Evolutionary conservation across 2,329 filamentous ascomycete species (phyloP).

Genomic region (Xylaria arbuscula): DNA sequence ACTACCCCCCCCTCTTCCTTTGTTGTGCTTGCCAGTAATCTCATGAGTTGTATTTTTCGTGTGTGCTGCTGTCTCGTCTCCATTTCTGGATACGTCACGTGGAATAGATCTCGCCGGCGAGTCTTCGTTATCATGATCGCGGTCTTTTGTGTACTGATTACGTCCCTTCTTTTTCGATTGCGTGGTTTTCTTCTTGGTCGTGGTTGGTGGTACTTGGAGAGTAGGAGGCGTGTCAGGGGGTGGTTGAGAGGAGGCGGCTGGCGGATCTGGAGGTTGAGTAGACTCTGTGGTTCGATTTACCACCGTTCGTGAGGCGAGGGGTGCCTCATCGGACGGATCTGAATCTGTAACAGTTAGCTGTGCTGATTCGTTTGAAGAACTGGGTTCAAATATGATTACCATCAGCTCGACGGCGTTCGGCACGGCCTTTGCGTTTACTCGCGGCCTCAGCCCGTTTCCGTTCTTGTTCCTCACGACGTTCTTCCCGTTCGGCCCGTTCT

Average conservation of each 20-base stretch:
- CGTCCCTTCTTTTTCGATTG: conserved; percentile 72
- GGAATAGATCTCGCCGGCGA: conserved; percentile 67
- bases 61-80: conserved; percentile 57
- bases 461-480: conserved; percentile 81
- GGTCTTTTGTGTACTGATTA: conserved; percentile 85
- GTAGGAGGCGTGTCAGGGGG: conserved; percentile 61
- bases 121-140: conserved; percentile 67
- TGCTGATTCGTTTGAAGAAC: conserved; percentile 42
- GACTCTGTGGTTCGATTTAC: conserved; percentile 51
- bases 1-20: conserved; percentile 58
- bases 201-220: conserved; percentile 54
- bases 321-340: conserved; percentile 76
- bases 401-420: conserved; percentile 82
- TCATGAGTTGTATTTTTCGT: conserved; percentile 51
- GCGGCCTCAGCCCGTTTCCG: conserved; percentile 77
- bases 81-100: conserved; percentile 60
- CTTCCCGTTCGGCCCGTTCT: conserved; percentile 75
- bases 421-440: conserved; percentile 82
- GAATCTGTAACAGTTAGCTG: conserved; percentile 67
- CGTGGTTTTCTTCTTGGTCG: conserved; percentile 70
- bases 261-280: conserved; percentile 54
- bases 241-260: conserved; percentile 57
- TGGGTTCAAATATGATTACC: conserved; percentile 61
- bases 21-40: conserved; percentile 63
- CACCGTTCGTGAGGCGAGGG: conserved; percentile 58